Percentiles rank a stretch among this genome's conserved stretches.
These are phyloP conservation scores for Trametopsis cervina DNA, from an alignment of 768 basidiomycete species.

Conservation along the genomic window DNA sequence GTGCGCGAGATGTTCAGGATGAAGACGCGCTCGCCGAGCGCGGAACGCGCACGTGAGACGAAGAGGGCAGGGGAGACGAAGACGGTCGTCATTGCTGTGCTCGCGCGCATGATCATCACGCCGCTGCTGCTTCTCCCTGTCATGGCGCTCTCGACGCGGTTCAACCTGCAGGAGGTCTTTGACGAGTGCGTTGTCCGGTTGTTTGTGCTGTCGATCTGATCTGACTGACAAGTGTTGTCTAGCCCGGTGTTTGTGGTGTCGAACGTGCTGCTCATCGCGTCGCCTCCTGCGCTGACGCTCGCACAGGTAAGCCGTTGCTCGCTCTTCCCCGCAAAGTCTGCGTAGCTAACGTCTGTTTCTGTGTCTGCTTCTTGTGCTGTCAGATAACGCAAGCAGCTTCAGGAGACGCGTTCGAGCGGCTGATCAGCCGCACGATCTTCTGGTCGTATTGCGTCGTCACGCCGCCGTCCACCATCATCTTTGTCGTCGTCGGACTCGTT, in stretches of 20 bases:
- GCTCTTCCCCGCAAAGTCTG: conserved; percentile 27
- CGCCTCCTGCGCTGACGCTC: conserved; percentile 74
- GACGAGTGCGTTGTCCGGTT: conserved; percentile 55
- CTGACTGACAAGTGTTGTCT: conserved; percentile 3
- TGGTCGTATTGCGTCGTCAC: conserved; percentile 90
- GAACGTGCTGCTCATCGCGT: conserved; percentile 73
- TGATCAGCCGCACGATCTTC: conserved; percentile 88
- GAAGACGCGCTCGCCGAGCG: conserved; percentile 18
- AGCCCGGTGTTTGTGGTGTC: conserved; percentile 87
- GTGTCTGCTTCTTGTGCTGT: neutral
- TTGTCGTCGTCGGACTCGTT: conserved; percentile 69
- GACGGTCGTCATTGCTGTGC: conserved; percentile 79
- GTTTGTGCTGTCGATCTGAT: conserved; percentile 3
- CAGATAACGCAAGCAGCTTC: conserved; percentile 82
- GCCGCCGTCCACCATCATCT: conserved; percentile 73
- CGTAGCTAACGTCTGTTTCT: neutral
- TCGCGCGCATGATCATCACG: conserved; percentile 81
- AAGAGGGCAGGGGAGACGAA: conserved; percentile 60
- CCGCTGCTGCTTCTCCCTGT: conserved; percentile 75
- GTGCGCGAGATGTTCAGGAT: conserved; percentile 38
- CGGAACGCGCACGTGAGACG: conserved; percentile 14
- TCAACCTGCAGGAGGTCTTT: conserved; percentile 54
- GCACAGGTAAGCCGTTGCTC: conserved; percentile 38
- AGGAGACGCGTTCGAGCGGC: conserved; percentile 85
- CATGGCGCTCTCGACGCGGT: conserved; percentile 55